A percentile compares a stretch with the other conserved stretches of the same genome.
phyloP scores from a whole-genome alignment of 2,329 filamentous ascomycete species.

The Hypomyces rosellus region DNA sequence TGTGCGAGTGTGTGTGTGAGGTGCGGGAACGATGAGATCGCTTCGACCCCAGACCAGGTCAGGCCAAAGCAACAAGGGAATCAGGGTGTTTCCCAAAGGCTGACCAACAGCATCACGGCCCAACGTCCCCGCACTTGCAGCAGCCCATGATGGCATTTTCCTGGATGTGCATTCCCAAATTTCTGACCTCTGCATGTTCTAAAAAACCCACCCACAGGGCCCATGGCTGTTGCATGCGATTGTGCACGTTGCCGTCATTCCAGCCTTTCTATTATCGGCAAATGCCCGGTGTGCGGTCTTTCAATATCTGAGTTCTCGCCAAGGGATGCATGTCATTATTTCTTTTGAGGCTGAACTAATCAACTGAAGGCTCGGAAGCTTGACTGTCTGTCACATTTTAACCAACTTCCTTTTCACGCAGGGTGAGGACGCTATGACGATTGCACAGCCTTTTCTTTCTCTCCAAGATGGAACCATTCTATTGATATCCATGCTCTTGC shows the following conservation, averaged over 20 bases:
- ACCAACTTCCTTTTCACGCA: no score
- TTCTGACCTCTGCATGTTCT: no score
- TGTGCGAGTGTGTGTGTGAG: conserved; percentile 17
- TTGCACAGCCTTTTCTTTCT: no score
- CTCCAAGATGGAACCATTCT: no score
- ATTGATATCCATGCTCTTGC: no score
- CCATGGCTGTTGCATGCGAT: background rate
- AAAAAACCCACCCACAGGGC: no score
- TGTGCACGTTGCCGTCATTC: background rate
- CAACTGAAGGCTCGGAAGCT: no score
- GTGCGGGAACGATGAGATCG: conserved; percentile 16
- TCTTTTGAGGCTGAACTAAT: no score
- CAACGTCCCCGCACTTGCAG: conserved; percentile 6
- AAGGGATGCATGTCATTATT: background rate
- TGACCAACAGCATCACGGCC: conserved; percentile 6
- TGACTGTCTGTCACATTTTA: no score
- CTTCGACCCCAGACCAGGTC: conserved; percentile 12
- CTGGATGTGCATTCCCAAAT: background rate
- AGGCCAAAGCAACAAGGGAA: conserved; percentile 5
- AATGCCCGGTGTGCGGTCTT: background rate
- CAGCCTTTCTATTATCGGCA: background rate
- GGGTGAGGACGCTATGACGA: no score
- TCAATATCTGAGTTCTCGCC: no score
- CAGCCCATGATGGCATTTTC: conserved; percentile 3
- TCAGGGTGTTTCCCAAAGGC: background rate